These are phyloP conservation scores for Microcyclospora tardicrescens DNA, from an alignment of 2,329 filamentous ascomycete genomes.

Conservation along the genomic window DNA sequence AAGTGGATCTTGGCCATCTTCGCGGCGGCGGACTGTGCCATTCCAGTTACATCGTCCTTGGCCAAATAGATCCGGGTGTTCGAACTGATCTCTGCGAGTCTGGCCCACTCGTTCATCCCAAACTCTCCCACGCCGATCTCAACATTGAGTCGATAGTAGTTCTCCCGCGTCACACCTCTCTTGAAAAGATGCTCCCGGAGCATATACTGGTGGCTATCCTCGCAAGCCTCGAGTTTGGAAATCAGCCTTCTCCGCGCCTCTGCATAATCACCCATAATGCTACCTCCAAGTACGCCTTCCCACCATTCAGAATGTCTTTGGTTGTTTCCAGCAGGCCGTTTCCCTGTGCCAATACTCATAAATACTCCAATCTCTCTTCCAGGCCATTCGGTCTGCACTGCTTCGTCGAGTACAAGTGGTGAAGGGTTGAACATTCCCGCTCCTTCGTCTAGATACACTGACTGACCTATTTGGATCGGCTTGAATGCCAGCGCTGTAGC, in stretches of 20 bases:
- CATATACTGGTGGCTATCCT: constrained; percentile 81
- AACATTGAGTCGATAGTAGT: constrained; percentile 94
- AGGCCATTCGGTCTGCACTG: constrained; percentile 85
- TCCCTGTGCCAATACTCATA: constrained; percentile 87
- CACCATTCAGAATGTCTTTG: constrained; percentile 68
- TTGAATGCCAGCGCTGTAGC: constrained; percentile 92
- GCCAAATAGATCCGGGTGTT: constrained; percentile 74
- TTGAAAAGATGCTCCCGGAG: constrained; percentile 61
- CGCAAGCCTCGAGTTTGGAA: constrained; percentile 87
- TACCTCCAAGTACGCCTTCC: constrained; percentile 62
- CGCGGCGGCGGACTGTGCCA: constrained; percentile 61
- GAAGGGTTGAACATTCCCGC: constrained; percentile 84
- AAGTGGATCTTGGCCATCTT: constrained; percentile 76
- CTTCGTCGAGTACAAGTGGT: constrained; percentile 76
- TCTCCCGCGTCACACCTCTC: constrained; percentile 64
- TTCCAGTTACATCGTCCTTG: constrained; percentile 58
- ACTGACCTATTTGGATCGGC: constrained; percentile 85
- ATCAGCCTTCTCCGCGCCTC: constrained; percentile 78
- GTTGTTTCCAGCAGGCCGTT: constrained; percentile 60
- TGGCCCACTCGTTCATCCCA: constrained; percentile 96
- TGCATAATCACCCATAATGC: constrained; percentile 66
- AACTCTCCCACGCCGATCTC: constrained; percentile 94
- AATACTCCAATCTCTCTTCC: constrained; percentile 87
- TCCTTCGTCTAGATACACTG: constrained; percentile 87
- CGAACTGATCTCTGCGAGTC: constrained; percentile 88